These are phyloP conservation scores for Nannizziopsis arthrosporioides DNA, from an alignment of 2,329 filamentous ascomycete genomes.

Conservation along the genomic window DNA sequence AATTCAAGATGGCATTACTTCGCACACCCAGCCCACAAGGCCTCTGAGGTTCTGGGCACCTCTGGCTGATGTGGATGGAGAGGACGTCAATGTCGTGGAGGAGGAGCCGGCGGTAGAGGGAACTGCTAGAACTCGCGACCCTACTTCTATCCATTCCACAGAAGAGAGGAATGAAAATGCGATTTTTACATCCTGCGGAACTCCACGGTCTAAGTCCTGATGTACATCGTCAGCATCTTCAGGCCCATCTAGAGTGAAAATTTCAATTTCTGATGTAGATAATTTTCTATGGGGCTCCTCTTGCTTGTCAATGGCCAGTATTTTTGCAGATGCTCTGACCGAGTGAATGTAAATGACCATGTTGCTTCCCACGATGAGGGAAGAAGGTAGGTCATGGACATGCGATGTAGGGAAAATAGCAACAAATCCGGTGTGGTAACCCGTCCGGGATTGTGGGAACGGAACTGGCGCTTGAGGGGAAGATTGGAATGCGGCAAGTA, in stretches of 20 bases:
- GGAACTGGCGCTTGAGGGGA: conserved; percentile 15
- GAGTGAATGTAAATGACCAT: conserved; percentile 77
- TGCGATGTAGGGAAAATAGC: conserved; percentile 58
- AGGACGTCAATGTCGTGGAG: conserved; percentile 25
- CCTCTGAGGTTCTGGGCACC: conserved; percentile 46
- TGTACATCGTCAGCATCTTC: conserved; percentile 14
- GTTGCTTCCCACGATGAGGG: conserved; percentile 43
- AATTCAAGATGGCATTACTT: conserved; percentile 20
- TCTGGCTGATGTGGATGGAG: conserved; percentile 37
- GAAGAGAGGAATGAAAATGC: conserved; percentile 48
- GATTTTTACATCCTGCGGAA: conserved; percentile 29
- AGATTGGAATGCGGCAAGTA: conserved; percentile 53
- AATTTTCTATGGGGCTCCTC: conserved; percentile 17
- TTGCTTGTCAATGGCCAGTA: conserved; percentile 45
- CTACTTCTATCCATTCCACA: conserved; percentile 46
- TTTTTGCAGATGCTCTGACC: conserved; percentile 66
- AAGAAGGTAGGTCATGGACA: conserved; percentile 37
- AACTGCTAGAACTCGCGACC: conserved; percentile 48
- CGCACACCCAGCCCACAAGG: conserved; percentile 43
- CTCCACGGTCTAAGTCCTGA: background rate
- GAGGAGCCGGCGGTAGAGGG: conserved; percentile 43
- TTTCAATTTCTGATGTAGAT: conserved; percentile 29
- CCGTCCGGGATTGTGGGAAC: conserved; percentile 14
- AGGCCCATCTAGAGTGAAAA: conserved; percentile 36
- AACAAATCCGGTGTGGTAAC: conserved; percentile 53